Evolutionary conservation across 805 yeast species (phyloP).

Genomic region (Sugiyamaella qingdaonensis): DNA sequence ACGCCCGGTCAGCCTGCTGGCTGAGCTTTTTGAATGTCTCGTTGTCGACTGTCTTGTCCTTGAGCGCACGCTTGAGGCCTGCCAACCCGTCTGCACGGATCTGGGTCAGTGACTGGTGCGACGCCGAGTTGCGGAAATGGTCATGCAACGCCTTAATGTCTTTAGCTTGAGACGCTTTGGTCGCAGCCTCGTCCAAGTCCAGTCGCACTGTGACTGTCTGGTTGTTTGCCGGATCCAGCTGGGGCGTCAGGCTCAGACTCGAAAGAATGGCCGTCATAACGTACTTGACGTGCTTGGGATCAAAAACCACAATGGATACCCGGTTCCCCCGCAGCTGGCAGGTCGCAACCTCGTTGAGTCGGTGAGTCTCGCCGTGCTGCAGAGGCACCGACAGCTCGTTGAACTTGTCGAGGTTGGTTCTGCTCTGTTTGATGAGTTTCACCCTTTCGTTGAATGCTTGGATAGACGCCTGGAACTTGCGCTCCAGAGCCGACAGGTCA

Average conservation of each 20-base stretch:
- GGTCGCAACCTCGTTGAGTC: conserved; percentile 43
- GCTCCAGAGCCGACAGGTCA: conserved; percentile 30
- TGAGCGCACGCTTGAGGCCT: conserved; percentile 47
- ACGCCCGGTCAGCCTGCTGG: conserved; percentile 62
- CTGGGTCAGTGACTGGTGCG: conserved; percentile 49
- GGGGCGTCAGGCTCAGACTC: conserved; percentile 74
- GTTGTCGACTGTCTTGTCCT: conserved; percentile 49
- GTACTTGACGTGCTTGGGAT: conserved; percentile 66
- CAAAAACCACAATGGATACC: conserved; percentile 78
- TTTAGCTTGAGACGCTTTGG: conserved; percentile 30
- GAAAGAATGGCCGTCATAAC: conserved; percentile 69
- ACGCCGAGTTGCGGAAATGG: conserved; percentile 49
- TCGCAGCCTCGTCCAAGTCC: conserved; percentile 58
- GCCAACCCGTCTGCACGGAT: conserved; percentile 58
- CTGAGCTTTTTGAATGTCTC: conserved; percentile 42
- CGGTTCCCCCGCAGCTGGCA: conserved; percentile 38
- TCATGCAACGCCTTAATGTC: conserved; percentile 47
- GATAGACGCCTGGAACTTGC: conserved; percentile 45
- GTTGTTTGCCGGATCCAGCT: conserved; percentile 63
- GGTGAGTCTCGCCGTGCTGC: conserved; percentile 42
- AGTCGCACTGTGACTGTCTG: conserved; percentile 69
- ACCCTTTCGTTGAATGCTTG: conserved; percentile 52
- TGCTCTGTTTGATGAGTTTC: conserved; percentile 65
- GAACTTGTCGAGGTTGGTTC: conserved; percentile 60
- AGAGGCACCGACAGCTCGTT: conserved; percentile 52